Evolutionary conservation across 2,329 filamentous ascomycete genomes (phyloP), one percentile per base, ranked within the genome.

Genomic region (Ceratocystis diversiconidia): DNA sequence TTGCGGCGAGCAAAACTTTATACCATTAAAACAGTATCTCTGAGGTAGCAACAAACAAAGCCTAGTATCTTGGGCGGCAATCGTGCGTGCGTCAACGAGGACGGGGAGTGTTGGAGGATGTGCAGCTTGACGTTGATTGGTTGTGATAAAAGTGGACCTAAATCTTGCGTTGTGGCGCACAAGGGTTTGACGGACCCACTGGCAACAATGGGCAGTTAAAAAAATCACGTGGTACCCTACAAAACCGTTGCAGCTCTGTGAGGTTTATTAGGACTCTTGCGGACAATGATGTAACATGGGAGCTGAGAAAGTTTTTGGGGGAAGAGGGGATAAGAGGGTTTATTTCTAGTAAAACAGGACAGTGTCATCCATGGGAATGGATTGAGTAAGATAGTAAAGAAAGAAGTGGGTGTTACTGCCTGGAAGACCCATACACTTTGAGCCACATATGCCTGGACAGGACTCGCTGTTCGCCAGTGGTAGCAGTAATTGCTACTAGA

Each of bases 81-180:
- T 59, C 28, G 28, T 36, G 28, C 55, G 55, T 67, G 66, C 66
- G 63, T 65, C 63, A 19, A 57, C 36, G 57, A 67, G 66, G 46
- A 43, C 66, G 66, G 65, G 63, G 66, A 65, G 66, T 52, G 50
- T 59, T 65, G 66, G 65, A 67, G 66, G 66, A 67, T 61, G 63
- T 61, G 60, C 43, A 59, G 48, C 55, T 63, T 25, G 41, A 63
- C 30, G 63, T 60, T 67, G 63, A 67, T 67, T 67, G 66, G 66
- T 52, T 65, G 63, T 17, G 57, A 22, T n/a, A 65, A 67, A 67
- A 62, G 50, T 62, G 66, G 60, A 22, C 36, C 63, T 22, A 10
- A 30, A 63, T 60, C 63, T 66, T 66, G 44, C 36, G 64, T 67
- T 67, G 50, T 65, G 66, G 66, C 63, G 50, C 32, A 50, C 63